A percentile compares a stretch with the other conserved stretches of the same genome.
Conservation (phyloP, 495 filamentous ascomycete species). For the Jackrogersella minutella region DNA sequence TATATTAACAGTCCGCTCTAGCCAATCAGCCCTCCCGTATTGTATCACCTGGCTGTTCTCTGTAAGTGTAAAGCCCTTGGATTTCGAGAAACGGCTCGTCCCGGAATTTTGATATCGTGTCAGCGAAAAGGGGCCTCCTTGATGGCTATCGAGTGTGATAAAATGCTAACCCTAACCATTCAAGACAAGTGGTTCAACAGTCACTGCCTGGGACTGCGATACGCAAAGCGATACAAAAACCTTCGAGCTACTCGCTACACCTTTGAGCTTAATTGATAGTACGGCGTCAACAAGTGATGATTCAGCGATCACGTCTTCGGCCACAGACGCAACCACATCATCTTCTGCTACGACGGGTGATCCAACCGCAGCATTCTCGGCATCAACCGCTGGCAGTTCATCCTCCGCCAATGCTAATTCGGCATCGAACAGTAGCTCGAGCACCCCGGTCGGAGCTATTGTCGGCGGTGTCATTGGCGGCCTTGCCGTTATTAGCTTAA, state of each 20-base stretch:
- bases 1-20: slow-evolving; percentile 5
- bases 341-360: background rate
- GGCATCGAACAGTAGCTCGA: slow-evolving; percentile 5
- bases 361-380: slow-evolving; percentile 2
- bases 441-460: slow-evolving; percentile 24
- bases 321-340: background rate
- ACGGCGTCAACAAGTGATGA: slow-evolving; percentile 5
- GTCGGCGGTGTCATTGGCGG: slow-evolving; percentile 31
- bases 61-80: slow-evolving; percentile 11
- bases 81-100: background rate
- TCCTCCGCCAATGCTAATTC: background rate
- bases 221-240: slow-evolving; percentile 19
- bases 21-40: slow-evolving; percentile 24
- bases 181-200: slow-evolving; percentile 29
- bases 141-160: background rate
- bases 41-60: slow-evolving; percentile 36
- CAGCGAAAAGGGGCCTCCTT: background rate
- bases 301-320: background rate
- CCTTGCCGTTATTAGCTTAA: slow-evolving; percentile 19
- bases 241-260: slow-evolving; percentile 30
- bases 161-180: slow-evolving; percentile 9
- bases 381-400: background rate
- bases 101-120: background rate
- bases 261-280: slow-evolving; percentile 24
- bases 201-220: slow-evolving; percentile 31